phyloP scores from a whole-genome alignment of 2,329 filamentous ascomycete species.

The Penicillium palitans region DNA sequence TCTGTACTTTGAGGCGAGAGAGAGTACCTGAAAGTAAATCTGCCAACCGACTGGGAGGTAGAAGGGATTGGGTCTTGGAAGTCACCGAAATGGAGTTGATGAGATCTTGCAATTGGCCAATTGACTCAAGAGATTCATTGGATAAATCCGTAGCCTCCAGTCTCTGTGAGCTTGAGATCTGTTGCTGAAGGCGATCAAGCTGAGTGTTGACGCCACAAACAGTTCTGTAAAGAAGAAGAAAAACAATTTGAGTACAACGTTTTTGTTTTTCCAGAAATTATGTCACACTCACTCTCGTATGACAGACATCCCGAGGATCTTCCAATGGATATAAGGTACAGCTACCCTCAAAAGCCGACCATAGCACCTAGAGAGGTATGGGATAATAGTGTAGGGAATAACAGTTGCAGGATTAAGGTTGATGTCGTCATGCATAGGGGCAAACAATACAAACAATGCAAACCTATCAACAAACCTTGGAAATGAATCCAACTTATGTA shows the following conservation, averaged over 20 bases:
- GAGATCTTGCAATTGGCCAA: slow-evolving; percentile 61
- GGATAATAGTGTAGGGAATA: not conserved
- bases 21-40: slow-evolving; percentile 53
- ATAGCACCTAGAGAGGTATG: not conserved
- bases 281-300: slow-evolving; percentile 23
- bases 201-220: slow-evolving; percentile 58
- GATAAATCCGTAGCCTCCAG: slow-evolving; percentile 26
- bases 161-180: slow-evolving; percentile 18
- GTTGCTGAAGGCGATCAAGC: slow-evolving; percentile 58
- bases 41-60: slow-evolving; percentile 62
- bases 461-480: not conserved
- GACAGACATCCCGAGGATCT: slow-evolving; percentile 22
- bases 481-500: not conserved
- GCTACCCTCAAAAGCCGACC: not conserved
- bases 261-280: not conserved
- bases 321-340: not conserved
- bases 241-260: not conserved
- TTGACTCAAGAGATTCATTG: slow-evolving; percentile 27
- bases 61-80: slow-evolving; percentile 62
- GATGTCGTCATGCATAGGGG: slow-evolving; percentile 1
- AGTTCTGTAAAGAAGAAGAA: slow-evolving; percentile 43
- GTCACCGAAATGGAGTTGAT: slow-evolving; percentile 71
- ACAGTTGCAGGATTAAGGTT: not conserved
- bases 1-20: slow-evolving; percentile 45
- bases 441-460: not conserved